Evolutionary conservation across 371 early-diverging fungal species (phyloP).

Genomic region (Mucor racemosus): DNA sequence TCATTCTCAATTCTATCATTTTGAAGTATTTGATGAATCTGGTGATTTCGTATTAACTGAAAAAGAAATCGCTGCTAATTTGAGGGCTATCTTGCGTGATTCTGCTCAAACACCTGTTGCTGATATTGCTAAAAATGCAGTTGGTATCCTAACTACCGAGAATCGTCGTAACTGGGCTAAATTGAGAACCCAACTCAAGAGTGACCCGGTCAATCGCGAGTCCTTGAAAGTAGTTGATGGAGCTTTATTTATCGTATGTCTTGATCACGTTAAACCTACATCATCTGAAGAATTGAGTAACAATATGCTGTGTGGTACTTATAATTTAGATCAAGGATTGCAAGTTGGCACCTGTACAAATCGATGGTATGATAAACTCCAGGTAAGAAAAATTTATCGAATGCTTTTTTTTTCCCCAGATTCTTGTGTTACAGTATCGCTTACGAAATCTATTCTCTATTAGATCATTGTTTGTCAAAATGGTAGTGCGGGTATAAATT

Average conservation of each 20-base stretch:
- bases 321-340: constrained; percentile 49
- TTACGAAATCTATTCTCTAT: constrained; percentile 1
- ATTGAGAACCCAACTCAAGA: constrained; percentile 43
- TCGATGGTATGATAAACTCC: constrained; percentile 65
- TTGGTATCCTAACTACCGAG: constrained; percentile 71
- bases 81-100: constrained; percentile 48
- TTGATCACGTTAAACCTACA: constrained; percentile 68
- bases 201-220: constrained; percentile 56
- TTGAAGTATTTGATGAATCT: constrained; percentile 62
- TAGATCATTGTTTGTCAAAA: constrained; percentile 65
- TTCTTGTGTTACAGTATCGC: not conserved
- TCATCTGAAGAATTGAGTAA: constrained; percentile 49
- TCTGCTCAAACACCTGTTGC: constrained; percentile 36
- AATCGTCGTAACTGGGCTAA: constrained; percentile 77
- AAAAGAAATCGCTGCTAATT: constrained; percentile 53
- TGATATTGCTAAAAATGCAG: constrained; percentile 42
- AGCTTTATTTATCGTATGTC: constrained; percentile 80
- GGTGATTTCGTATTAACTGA: constrained; percentile 44
- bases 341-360: constrained; percentile 64
- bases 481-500: constrained; percentile 63
- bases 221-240: constrained; percentile 69
- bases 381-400: constrained; percentile 30
- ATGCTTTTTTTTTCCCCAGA: constrained; percentile 5
- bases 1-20: constrained; percentile 67
- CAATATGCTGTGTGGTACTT: constrained; percentile 63